Percentiles rank a stretch among this genome's conserved stretches.
phyloP scores from a whole-genome alignment of 768 basidiomycete species.

The Tulasnella sp. region DNA sequence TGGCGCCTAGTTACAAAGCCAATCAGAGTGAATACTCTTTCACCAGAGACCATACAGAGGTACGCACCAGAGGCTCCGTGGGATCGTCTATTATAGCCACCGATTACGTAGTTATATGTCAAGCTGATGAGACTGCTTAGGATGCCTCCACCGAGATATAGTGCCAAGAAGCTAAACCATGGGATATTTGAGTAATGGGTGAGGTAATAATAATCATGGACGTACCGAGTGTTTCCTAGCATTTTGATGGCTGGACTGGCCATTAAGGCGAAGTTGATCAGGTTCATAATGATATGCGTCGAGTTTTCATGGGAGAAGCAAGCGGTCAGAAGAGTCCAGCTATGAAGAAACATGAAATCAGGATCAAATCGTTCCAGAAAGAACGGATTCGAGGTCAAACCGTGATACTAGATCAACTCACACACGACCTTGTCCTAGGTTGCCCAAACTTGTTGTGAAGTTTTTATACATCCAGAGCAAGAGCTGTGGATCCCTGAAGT shows the following conservation, averaged over 20 bases:
- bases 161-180: conserved; percentile 11
- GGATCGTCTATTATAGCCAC: background rate
- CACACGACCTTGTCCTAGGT: conserved; percentile 4
- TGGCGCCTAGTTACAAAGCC: background rate
- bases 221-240: conserved; percentile 11
- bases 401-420: background rate
- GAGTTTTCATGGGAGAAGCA: conserved; percentile 14
- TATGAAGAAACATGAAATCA: background rate
- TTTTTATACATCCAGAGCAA: conserved; percentile 11
- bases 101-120: background rate
- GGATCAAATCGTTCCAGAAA: background rate
- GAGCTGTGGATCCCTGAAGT: conserved; percentile 11
- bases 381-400: background rate
- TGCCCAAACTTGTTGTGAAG: conserved; percentile 8
- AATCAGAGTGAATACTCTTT: background rate
- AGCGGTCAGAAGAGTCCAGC: conserved; percentile 16
- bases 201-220: no score
- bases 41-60: background rate
- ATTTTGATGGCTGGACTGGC: background rate
- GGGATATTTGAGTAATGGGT: background rate
- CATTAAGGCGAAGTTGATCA: conserved; percentile 16
- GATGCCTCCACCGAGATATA: conserved; percentile 16
- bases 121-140: conserved; percentile 13
- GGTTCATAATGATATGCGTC: conserved; percentile 11
- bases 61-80: conserved; percentile 18